Conservation (phyloP, 805 yeast genomes). For the Tanozyma kutaoensis region DNA sequence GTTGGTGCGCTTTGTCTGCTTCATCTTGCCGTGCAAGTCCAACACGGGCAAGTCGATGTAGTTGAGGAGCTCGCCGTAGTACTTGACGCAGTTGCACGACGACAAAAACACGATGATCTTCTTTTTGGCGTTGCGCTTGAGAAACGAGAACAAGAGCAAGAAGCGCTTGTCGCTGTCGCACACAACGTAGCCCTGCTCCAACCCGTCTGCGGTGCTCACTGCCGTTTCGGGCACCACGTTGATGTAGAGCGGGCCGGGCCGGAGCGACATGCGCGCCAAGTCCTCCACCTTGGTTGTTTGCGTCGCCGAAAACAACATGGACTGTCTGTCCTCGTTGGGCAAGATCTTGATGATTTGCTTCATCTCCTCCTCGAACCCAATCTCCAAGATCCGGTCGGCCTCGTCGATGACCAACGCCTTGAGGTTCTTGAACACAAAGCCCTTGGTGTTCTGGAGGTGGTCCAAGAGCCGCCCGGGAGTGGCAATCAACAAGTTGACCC, state of each 20-base stretch:
- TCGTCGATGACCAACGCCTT: slow-evolving; percentile 93
- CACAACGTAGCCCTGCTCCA: slow-evolving; percentile 97
- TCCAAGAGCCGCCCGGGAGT: slow-evolving; percentile 96
- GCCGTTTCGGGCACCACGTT: slow-evolving; percentile 81
- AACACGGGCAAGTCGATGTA: slow-evolving; percentile 95
- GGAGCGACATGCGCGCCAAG: slow-evolving; percentile 88
- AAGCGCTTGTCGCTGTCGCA: slow-evolving; percentile 95
- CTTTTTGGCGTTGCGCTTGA: slow-evolving; percentile 73
- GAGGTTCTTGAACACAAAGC: slow-evolving; percentile 87
- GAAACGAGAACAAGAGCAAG: slow-evolving; percentile 76
- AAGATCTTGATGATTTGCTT: slow-evolving; percentile 86
- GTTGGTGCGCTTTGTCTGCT: slow-evolving; percentile 96
- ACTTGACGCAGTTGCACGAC: slow-evolving; percentile 94
- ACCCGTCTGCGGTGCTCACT: slow-evolving; percentile 87
- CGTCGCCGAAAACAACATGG: slow-evolving; percentile 98
- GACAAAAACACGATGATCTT: slow-evolving; percentile 89
- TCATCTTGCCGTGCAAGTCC: slow-evolving; percentile 95
- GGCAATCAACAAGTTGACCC: slow-evolving; percentile 88
- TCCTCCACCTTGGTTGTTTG: slow-evolving; percentile 98
- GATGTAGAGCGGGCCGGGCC: slow-evolving; percentile 87
- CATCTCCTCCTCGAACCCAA: slow-evolving; percentile 99
- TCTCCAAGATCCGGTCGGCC: slow-evolving; percentile 95
- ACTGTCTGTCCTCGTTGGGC: slow-evolving; percentile 87
- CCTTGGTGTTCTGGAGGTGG: slow-evolving; percentile 90
- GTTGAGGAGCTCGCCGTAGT: slow-evolving; percentile 87